Conservation (phyloP, 2,329 filamentous ascomycete genomes). For the Aspergillus tamarii region DNA sequence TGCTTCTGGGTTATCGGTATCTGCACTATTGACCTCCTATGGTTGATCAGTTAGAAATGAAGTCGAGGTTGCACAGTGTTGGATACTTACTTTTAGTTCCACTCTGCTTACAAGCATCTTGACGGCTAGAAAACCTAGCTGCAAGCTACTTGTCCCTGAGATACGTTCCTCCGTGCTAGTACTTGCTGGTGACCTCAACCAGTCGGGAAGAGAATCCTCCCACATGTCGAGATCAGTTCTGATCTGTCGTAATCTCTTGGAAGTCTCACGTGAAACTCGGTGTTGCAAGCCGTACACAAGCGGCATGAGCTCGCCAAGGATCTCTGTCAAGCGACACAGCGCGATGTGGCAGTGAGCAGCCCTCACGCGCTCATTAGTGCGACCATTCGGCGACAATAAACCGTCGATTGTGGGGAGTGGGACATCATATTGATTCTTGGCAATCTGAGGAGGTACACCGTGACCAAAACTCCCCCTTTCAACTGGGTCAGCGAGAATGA, state of each 20-base stretch:
- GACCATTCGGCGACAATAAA: conserved; percentile 39
- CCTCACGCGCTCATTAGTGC: conserved; percentile 46
- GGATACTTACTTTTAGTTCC: conserved; percentile 46
- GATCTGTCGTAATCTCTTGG: conserved; percentile 50
- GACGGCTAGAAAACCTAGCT: conserved; percentile 48
- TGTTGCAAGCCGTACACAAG: conserved; percentile 51
- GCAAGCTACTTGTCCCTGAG: conserved; percentile 48
- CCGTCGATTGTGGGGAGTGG: conserved; percentile 54
- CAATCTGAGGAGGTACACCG: conserved; percentile 58
- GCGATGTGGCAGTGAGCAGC: conserved; percentile 57
- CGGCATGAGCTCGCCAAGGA: conserved; percentile 49
- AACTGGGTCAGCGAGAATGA: conserved; percentile 22
- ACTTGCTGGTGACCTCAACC: conserved; percentile 41
- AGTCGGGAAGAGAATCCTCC: conserved; percentile 50
- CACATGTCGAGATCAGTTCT: conserved; percentile 50
- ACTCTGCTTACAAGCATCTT: conserved; percentile 53
- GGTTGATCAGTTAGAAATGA: conserved; percentile 6
- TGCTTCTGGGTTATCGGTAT: conserved; percentile 50
- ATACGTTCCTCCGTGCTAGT: conserved; percentile 36
- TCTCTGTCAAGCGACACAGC: conserved; percentile 55
- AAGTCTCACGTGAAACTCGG: conserved; percentile 46
- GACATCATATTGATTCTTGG: conserved; percentile 59
- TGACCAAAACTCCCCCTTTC: conserved; percentile 58
- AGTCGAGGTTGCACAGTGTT: not conserved
- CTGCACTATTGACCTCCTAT: conserved; percentile 47